phyloP scores from a whole-genome alignment of 441 rosid species.

The Corymbia calophylla region DNA sequence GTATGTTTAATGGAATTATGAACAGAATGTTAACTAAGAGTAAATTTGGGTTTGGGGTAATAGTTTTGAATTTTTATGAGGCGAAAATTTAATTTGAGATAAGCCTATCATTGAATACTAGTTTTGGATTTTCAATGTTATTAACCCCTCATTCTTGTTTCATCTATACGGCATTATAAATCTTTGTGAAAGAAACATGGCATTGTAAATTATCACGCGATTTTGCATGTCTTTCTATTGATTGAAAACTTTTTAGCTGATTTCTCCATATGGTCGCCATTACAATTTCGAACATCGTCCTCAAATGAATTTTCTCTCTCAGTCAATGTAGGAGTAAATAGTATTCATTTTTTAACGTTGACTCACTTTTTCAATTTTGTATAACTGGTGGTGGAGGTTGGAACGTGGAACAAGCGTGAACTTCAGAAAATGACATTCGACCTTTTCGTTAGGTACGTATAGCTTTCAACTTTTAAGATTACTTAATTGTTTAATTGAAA shows the following conservation, averaged over 20 bases:
- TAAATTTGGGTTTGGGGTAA: not conserved
- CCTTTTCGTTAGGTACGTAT: not conserved
- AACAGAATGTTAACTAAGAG: not conserved
- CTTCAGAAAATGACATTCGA: not conserved
- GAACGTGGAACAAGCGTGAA: not conserved
- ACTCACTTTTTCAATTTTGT: not conserved
- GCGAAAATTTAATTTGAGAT: not conserved
- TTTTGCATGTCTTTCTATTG: not conserved
- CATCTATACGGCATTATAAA: not conserved
- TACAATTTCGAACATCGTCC: not conserved
- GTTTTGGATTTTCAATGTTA: not conserved
- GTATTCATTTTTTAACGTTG: not conserved
- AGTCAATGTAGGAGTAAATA: not conserved
- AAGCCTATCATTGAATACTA: rapidly evolving
- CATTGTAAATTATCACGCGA: not conserved
- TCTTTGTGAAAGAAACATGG: not conserved
- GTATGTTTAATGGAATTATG: not conserved
- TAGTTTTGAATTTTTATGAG: not conserved
- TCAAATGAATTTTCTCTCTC: not conserved
- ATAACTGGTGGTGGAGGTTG: not conserved
- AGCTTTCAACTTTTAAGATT: not conserved
- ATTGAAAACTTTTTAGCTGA: not conserved
- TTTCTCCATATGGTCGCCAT: not conserved
- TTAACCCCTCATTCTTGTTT: not conserved
- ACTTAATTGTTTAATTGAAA: not conserved